A percentile compares a stretch with the other conserved stretches of the same genome.
These are phyloP conservation scores for Candida coleopterorum DNA, from an alignment of 805 yeast genomes.

Conservation along the genomic window DNA sequence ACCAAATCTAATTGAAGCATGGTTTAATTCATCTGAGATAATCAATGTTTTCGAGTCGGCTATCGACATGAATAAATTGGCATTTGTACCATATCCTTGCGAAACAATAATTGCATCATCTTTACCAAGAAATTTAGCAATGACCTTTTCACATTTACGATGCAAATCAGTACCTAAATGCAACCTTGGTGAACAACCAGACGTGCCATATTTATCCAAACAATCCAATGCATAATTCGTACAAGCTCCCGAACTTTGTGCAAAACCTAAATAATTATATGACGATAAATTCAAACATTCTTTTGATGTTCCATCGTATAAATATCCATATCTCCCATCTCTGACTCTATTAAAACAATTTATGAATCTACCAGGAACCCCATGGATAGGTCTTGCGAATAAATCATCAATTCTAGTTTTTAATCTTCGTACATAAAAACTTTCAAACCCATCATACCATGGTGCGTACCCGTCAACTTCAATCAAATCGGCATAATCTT, in stretches of 20 bases:
- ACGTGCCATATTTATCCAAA: conserved; percentile 67
- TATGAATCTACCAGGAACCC: conserved; percentile 93
- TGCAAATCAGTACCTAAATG: conserved; percentile 74
- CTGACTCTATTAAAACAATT: conserved; percentile 74
- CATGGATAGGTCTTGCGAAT: conserved; percentile 93
- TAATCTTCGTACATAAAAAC: conserved; percentile 87
- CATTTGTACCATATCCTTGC: conserved; percentile 96
- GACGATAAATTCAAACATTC: conserved; percentile 84
- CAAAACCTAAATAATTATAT: conserved; percentile 94
- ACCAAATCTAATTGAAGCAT: conserved; percentile 94
- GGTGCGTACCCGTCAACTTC: conserved; percentile 93
- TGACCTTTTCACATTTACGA: conserved; percentile 61
- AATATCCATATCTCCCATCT: conserved; percentile 60
- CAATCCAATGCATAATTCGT: conserved; percentile 68
- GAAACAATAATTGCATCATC: conserved; percentile 83
- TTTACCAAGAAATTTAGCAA: conserved; percentile 86
- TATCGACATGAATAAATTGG: conserved; percentile 75
- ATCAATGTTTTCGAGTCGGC: conserved; percentile 86
- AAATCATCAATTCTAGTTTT: conserved; percentile 90
- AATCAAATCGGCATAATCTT: conserved; percentile 58
- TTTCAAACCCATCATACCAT: conserved; percentile 89
- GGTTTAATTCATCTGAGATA: conserved; percentile 93
- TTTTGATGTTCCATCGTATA: conserved; percentile 69
- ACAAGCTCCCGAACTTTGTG: conserved; percentile 89
- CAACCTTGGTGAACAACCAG: conserved; percentile 74